Percentiles rank a stretch among this genome's conserved stretches.
These are phyloP conservation scores for Cladochytrium replicatum DNA, from an alignment of 192 early-diverging fungal species.

Conservation along the genomic window DNA sequence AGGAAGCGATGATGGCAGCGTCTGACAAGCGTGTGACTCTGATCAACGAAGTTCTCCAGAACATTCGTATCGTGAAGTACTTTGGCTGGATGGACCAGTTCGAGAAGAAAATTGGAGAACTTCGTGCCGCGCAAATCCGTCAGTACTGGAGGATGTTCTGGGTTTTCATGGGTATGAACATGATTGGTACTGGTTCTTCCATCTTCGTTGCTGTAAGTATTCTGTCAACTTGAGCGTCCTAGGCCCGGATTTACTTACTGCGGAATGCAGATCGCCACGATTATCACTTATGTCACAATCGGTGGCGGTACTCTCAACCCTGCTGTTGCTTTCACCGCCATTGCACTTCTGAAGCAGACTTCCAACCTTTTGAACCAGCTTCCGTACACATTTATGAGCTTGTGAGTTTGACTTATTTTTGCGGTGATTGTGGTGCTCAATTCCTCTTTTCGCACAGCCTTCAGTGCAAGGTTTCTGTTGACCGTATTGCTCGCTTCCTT, in stretches of 20 bases:
- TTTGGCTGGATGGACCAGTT: conserved; percentile 34
- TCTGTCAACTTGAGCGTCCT: too few relatives aligned
- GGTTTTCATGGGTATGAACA: conserved; percentile 10
- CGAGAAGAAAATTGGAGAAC: not conserved
- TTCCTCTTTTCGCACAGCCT: too few relatives aligned
- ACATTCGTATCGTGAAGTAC: conserved; percentile 72
- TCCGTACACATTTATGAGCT: conserved; percentile 18
- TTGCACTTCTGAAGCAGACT: conserved; percentile 19
- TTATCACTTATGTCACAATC: conserved; percentile 36
- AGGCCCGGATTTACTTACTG: too few relatives aligned
- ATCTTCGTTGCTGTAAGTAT: conserved; percentile 38
- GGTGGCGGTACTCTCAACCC: conserved; percentile 46
- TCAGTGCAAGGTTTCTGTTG: conserved; percentile 43
- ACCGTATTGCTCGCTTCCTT: conserved; percentile 62
- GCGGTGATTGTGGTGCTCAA: too few relatives aligned
- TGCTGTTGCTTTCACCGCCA: conserved; percentile 45
- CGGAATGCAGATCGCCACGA: conserved; percentile 37
- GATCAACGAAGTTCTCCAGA: conserved; percentile 71
- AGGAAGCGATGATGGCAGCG: conserved; percentile 36
- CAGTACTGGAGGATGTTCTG: conserved; percentile 3
- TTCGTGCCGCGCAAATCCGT: conserved; percentile 17
- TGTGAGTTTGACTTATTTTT: too few relatives aligned
- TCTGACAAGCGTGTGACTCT: conserved; percentile 64
- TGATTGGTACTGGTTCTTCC: conserved; percentile 45
- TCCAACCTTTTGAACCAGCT: conserved; percentile 11